These are phyloP conservation scores for Chlorella sp. DNA, from an alignment of 139 green algal species.

Conservation along the genomic window DNA sequence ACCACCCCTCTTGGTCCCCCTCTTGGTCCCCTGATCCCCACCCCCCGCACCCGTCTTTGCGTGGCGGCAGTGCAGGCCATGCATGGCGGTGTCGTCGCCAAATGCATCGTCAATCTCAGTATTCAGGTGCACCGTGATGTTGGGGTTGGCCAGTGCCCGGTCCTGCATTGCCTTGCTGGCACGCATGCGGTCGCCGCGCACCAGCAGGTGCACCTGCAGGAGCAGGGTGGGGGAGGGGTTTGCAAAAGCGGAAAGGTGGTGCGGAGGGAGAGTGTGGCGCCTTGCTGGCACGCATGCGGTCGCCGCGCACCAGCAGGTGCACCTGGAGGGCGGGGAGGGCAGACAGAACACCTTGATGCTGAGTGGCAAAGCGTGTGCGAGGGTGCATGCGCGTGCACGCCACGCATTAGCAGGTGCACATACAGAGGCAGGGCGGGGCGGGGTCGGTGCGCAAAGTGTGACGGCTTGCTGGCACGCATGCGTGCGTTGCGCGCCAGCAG, in stretches of 20 bases:
- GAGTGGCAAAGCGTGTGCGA: too few species aligned
- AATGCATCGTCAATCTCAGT: conserved; percentile 81
- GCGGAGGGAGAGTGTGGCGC: conserved; percentile 78
- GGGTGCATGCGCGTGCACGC: conserved; percentile 82
- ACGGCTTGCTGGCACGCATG: conserved; percentile 91
- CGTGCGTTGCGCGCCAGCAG: conserved; percentile 85
- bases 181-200: conserved; percentile 81
- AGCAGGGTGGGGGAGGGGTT: background rate
- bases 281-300: conserved; percentile 84
- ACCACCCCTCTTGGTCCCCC: background rate
- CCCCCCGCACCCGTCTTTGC: conserved; percentile 48
- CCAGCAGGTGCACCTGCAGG: conserved; percentile 93
- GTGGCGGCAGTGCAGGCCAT: conserved; percentile 66
- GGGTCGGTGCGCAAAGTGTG: too few species aligned
- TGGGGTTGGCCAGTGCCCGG: conserved; percentile 73
- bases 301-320: conserved; percentile 92
- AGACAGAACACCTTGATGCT: too few species aligned
- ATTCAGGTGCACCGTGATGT: conserved; percentile 86
- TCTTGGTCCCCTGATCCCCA: background rate
- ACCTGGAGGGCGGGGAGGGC: conserved; percentile 67
- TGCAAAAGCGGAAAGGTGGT: background rate
- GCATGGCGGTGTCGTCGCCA: conserved; percentile 63
- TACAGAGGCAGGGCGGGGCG: conserved; percentile 38
- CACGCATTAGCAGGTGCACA: conserved; percentile 95
- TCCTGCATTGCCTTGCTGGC: conserved; percentile 93